These are phyloP conservation scores for barrel medic (Medicago truncatula) DNA, from an alignment of 306 rosid species.

Conservation along the genomic window DNA sequence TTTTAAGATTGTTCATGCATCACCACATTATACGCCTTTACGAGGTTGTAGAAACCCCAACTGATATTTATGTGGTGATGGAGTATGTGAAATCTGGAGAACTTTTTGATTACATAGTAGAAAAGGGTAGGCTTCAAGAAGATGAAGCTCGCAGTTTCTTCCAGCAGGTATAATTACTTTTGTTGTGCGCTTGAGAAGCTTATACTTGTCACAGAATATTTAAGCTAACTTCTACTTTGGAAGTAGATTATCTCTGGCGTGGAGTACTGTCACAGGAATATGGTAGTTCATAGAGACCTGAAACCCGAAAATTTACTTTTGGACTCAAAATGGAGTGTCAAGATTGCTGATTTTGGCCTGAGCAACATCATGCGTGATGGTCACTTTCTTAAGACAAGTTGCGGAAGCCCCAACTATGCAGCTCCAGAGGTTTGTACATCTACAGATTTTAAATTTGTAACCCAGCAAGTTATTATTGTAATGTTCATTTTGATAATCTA, in stretches of 20 bases:
- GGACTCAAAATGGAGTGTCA: conserved; percentile 84
- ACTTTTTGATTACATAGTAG: conserved; percentile 88
- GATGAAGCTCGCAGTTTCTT: conserved; percentile 93
- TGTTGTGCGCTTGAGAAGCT: conserved; percentile 24
- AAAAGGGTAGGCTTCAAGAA: conserved; percentile 91
- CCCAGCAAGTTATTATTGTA: neutral
- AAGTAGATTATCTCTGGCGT: conserved; percentile 89
- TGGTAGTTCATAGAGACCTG: conserved; percentile 93
- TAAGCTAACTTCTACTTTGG: conserved; percentile 35
- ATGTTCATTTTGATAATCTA: conserved; percentile 6
- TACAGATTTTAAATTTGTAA: too few species aligned
- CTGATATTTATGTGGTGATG: conserved; percentile 83
- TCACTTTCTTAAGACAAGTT: conserved; percentile 92
- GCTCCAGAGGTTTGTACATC: conserved; percentile 75
- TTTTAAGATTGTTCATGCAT: conserved; percentile 87
- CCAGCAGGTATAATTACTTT: conserved; percentile 72
- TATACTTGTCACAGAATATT: conserved; percentile 26
- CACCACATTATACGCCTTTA: conserved; percentile 88
- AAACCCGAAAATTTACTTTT: conserved; percentile 90
- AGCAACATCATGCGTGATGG: conserved; percentile 97
- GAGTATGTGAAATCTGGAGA: conserved; percentile 90
- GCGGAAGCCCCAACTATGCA: conserved; percentile 96
- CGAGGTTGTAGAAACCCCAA: conserved; percentile 85
- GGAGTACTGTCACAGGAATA: conserved; percentile 96
- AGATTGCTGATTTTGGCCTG: conserved; percentile 95